phyloP scores from a whole-genome alignment of 2,329 filamentous ascomycete species.

The Pestalotiopsis fici region DNA sequence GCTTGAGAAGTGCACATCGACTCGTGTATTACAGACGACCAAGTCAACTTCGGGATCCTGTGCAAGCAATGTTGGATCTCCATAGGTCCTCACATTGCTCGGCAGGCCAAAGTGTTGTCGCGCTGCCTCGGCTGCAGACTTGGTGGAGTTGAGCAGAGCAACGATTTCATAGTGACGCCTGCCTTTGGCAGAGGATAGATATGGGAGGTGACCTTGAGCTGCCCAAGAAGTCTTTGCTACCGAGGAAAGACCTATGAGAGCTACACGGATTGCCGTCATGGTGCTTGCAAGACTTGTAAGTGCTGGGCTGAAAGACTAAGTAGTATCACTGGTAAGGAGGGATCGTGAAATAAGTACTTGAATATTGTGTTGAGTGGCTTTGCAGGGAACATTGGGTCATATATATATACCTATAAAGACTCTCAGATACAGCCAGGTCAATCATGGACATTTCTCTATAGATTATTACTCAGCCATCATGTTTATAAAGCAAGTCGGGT shows the following conservation, averaged over 20 bases:
- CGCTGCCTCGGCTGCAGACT: slow-evolving; percentile 42
- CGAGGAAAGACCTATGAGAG: slow-evolving; percentile 59
- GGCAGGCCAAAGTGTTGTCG: slow-evolving; percentile 44
- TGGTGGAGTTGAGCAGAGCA: slow-evolving; percentile 52
- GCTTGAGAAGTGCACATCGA: slow-evolving; percentile 51
- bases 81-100: slow-evolving; percentile 46
- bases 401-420: no score
- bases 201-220: slow-evolving; percentile 57
- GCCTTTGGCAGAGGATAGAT: slow-evolving; percentile 49
- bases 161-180: slow-evolving; percentile 47
- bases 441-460: background rate
- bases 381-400: no score
- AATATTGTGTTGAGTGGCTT: no score
- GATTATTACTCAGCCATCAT: background rate
- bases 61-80: slow-evolving; percentile 48
- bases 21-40: slow-evolving; percentile 55
- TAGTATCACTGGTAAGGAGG: background rate
- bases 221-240: slow-evolving; percentile 56
- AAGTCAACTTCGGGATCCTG: slow-evolving; percentile 52
- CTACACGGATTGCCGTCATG: slow-evolving; percentile 55
- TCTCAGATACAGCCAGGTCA: no score
- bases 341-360: background rate
- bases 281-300: background rate
- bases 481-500: background rate
- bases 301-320: background rate